Percentiles rank a stretch among this genome's conserved stretches.
Conservation (phyloP, 768 basidiomycete genomes). For the Agrocybe pediades region DNA sequence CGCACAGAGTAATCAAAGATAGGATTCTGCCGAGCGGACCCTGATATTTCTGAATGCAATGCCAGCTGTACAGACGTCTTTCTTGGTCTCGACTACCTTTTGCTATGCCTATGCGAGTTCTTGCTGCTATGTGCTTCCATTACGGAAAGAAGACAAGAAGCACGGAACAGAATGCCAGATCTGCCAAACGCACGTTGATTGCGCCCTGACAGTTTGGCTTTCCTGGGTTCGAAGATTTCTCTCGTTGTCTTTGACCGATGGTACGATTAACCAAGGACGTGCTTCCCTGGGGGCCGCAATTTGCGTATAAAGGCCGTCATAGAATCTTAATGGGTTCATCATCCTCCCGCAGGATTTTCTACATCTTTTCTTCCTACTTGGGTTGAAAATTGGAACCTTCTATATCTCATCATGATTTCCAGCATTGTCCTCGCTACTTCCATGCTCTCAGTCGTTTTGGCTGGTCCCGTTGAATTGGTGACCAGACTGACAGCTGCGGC, state of each 20-base stretch:
- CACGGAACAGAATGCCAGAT: not conserved
- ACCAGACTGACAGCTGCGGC: not conserved
- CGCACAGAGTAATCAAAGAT: not conserved
- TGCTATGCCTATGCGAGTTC: not conserved
- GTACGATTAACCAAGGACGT: not conserved
- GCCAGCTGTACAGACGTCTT: not conserved
- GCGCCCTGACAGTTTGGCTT: not conserved
- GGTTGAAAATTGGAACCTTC: too few relatives aligned
- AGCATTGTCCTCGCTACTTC: not conserved
- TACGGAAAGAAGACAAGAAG: not conserved
- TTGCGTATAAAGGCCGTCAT: not conserved
- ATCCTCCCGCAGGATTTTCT: not conserved
- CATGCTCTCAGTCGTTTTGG: not conserved
- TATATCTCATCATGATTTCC: not conserved
- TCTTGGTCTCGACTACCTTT: not conserved
- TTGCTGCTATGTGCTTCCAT: not conserved
- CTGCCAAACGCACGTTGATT: not conserved
- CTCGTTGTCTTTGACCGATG: not conserved
- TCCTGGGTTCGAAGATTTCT: not conserved
- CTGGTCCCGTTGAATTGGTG: not conserved
- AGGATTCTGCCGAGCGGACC: not conserved
- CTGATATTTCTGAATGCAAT: not conserved
- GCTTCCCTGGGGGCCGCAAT: not conserved
- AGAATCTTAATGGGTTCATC: not conserved
- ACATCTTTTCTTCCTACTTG: not conserved